Conservation (phyloP, 2,329 filamentous ascomycete species). For the Phaeosphaeriaceae sp. region DNA sequence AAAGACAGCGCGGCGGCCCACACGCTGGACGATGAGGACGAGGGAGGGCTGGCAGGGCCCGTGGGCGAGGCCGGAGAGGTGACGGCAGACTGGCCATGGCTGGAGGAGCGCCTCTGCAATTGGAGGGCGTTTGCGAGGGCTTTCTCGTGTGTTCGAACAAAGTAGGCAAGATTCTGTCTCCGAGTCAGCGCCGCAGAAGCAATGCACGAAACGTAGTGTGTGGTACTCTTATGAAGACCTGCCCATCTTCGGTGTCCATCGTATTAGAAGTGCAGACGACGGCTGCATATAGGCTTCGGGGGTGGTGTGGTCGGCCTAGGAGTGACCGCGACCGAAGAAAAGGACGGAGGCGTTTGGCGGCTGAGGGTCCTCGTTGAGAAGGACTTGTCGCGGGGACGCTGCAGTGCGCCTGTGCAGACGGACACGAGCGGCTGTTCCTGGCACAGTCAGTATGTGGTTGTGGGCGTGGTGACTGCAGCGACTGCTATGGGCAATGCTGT, state of each 20-base stretch:
- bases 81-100: slow-evolving; percentile 64
- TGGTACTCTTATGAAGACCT: slow-evolving; percentile 84
- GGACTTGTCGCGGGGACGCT: slow-evolving; percentile 1
- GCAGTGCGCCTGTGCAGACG: slow-evolving; percentile 24
- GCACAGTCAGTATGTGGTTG: slow-evolving; percentile 31
- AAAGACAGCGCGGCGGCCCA: slow-evolving; percentile 87
- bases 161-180: slow-evolving; percentile 85
- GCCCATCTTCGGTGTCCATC: slow-evolving; percentile 90
- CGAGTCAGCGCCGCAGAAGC: background rate
- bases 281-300: slow-evolving; percentile 42
- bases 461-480: slow-evolving; percentile 5
- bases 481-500: slow-evolving; percentile 10
- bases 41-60: slow-evolving; percentile 53
- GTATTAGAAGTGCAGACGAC: slow-evolving; percentile 32
- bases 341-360: slow-evolving; percentile 16
- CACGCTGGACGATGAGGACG: slow-evolving; percentile 68
- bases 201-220: background rate
- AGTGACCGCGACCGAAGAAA: slow-evolving; percentile 17
- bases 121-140: slow-evolving; percentile 95
- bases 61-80: slow-evolving; percentile 48
- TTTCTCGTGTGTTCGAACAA: slow-evolving; percentile 97
- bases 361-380: background rate
- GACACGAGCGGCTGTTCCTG: slow-evolving; percentile 27
- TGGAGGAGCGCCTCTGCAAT: slow-evolving; percentile 74
- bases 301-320: slow-evolving; percentile 8